A percentile compares a stretch with the other conserved stretches of the same genome.
Conservation (phyloP, 768 basidiomycete species). For the Podaxis sp. region DNA sequence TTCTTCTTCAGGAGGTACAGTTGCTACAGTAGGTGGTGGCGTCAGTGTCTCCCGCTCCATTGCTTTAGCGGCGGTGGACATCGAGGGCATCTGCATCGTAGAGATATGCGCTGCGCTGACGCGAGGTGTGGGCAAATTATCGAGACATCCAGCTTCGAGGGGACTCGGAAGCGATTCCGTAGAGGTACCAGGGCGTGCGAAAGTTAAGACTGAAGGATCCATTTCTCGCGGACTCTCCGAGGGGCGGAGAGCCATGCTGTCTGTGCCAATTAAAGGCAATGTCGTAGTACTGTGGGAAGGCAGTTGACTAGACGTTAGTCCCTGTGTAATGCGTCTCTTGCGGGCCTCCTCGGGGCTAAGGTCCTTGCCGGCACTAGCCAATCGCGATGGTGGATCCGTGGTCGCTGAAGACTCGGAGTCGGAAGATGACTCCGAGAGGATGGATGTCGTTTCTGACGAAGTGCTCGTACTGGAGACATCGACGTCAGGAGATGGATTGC, state of each 20-base stretch:
- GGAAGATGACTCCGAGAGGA: conserved; percentile 40
- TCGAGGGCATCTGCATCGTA: conserved; percentile 2
- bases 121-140: conserved; percentile 37
- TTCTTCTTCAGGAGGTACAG: conserved; percentile 4
- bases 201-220: conserved; percentile 74
- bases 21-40: conserved; percentile 10
- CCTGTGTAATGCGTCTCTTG: conserved; percentile 14
- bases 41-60: conserved; percentile 15
- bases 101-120: conserved; percentile 16
- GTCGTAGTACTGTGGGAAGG: conserved; percentile 15
- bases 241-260: conserved; percentile 18
- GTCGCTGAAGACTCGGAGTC: conserved; percentile 45
- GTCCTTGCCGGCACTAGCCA: conserved; percentile 34
- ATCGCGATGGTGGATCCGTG: conserved; percentile 49
- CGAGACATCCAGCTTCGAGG: conserved; percentile 21
- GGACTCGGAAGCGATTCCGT: conserved; percentile 63
- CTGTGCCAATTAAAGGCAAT: conserved; percentile 6
- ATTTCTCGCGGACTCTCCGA: conserved; percentile 53
- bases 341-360: conserved; percentile 22
- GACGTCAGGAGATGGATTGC: conserved; percentile 27
- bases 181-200: conserved; percentile 74
- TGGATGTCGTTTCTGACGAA: conserved; percentile 46
- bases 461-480: conserved; percentile 35
- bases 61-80: conserved; percentile 13
- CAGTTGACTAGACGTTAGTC: conserved; percentile 3